A percentile compares a stretch with the other conserved stretches of the same genome.
These are phyloP conservation scores for Russula foetens DNA, from an alignment of 768 basidiomycete species.

Conservation along the genomic window DNA sequence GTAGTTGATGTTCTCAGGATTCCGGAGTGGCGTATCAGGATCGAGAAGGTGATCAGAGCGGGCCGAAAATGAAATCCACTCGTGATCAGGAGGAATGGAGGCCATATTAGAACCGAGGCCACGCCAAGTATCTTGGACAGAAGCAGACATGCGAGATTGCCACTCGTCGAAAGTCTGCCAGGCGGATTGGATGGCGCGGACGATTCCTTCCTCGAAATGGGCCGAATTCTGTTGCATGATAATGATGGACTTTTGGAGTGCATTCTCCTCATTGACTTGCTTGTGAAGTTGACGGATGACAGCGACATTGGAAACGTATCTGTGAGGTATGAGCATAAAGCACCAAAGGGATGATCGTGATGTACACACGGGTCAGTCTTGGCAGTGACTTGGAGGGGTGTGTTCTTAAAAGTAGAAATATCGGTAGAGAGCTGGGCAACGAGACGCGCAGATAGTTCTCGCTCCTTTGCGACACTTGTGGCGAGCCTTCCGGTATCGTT, in stretches of 20 bases:
- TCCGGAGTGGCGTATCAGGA: constrained; percentile 90
- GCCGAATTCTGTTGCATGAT: constrained; percentile 98
- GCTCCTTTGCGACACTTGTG: constrained; percentile 84
- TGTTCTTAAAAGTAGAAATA: constrained; percentile 92
- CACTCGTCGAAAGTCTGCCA: constrained; percentile 97
- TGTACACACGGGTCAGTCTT: constrained; percentile 76
- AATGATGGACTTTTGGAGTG: constrained; percentile 93
- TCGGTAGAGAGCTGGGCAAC: constrained; percentile 82
- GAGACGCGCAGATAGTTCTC: constrained; percentile 76
- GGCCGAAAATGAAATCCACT: constrained; percentile 95
- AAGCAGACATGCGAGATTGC: constrained; percentile 69
- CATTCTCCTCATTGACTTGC: constrained; percentile 96
- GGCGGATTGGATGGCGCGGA: constrained; percentile 89
- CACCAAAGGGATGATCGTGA: constrained; percentile 22
- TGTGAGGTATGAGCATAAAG: constrained; percentile 20
- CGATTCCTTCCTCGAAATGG: constrained; percentile 94
- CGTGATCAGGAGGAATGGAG: constrained; percentile 73
- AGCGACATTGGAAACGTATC: constrained; percentile 59
- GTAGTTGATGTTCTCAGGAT: constrained; percentile 69
- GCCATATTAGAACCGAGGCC: constrained; percentile 66
- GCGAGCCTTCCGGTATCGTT: constrained; percentile 94
- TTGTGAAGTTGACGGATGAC: constrained; percentile 78
- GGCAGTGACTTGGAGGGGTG: constrained; percentile 75
- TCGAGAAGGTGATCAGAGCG: constrained; percentile 92
- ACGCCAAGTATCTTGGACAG: constrained; percentile 70